phyloP scores from a whole-genome alignment of 805 yeast genomes.

The Pichia paraexigua region DNA sequence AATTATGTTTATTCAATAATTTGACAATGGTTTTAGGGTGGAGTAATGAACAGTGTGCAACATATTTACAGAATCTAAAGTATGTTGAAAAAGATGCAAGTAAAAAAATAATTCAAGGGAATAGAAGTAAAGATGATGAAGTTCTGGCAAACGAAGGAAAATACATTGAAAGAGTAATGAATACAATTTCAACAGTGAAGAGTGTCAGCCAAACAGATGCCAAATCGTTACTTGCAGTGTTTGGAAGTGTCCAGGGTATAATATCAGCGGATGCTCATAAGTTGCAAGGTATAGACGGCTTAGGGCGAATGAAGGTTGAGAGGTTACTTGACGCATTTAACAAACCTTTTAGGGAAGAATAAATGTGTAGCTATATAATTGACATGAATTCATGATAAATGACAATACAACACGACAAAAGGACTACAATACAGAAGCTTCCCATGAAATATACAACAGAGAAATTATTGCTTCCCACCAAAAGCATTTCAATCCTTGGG shows the following conservation, averaged over 20 bases:
- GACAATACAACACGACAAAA: not conserved
- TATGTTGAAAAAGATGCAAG: slow-evolving; percentile 27
- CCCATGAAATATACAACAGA: not conserved
- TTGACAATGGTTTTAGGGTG: slow-evolving; percentile 43
- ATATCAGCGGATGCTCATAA: slow-evolving; percentile 2
- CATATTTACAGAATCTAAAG: slow-evolving; percentile 28
- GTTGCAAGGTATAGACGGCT: slow-evolving; percentile 6
- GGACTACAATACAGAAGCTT: not conserved
- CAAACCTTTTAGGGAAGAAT: slow-evolving; percentile 1
- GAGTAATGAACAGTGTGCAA: slow-evolving; percentile 50
- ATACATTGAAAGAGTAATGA: slow-evolving; percentile 37
- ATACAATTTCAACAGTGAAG: slow-evolving; percentile 12
- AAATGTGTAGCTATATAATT: no score
- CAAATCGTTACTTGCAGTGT: slow-evolving; percentile 3
- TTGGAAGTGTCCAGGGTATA: slow-evolving; percentile 1
- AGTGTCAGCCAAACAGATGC: slow-evolving; percentile 7
- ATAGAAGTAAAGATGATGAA: slow-evolving; percentile 22
- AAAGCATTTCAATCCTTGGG: no score
- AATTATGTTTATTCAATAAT: slow-evolving; percentile 42
- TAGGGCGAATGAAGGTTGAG: slow-evolving; percentile 7
- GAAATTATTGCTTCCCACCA: no score
- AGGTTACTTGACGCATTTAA: slow-evolving; percentile 6
- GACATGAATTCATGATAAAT: no score
- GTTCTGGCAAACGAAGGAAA: slow-evolving; percentile 25
- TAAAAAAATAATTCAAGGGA: slow-evolving; percentile 35